Evolutionary conservation across 371 early-diverging fungal species (phyloP).

Genomic region (Lichtheimia ramosa): DNA sequence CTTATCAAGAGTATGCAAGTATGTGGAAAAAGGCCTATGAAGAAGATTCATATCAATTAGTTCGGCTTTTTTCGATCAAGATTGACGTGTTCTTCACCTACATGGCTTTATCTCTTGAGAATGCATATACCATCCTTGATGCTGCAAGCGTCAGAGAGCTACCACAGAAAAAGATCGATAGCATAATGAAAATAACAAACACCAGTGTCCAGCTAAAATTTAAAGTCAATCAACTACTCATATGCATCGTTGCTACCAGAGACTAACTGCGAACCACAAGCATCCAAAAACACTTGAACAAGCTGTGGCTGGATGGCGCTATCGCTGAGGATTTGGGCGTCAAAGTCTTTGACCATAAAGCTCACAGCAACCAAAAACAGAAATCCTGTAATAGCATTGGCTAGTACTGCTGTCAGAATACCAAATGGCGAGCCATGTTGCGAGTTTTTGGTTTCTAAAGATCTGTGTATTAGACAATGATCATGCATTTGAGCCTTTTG

Average conservation of each 20-base stretch:
- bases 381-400: slow-evolving; percentile 58
- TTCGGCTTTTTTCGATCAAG: too few relatives aligned
- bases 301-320: slow-evolving; percentile 52
- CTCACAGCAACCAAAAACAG: slow-evolving; percentile 55
- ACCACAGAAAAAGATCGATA: slow-evolving; percentile 60
- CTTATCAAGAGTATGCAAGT: slow-evolving; percentile 28
- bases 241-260: too few relatives aligned
- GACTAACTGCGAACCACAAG: slow-evolving; percentile 57
- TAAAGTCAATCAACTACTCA: too few relatives aligned
- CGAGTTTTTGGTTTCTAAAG: slow-evolving; percentile 64
- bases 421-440: slow-evolving; percentile 58
- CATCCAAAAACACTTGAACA: slow-evolving; percentile 64
- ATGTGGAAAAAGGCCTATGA: slow-evolving; percentile 41
- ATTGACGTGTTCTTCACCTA: too few relatives aligned
- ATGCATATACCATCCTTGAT: slow-evolving; percentile 78
- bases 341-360: slow-evolving; percentile 57
- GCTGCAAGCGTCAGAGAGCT: slow-evolving; percentile 54
- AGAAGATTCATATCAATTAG: too few relatives aligned
- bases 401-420: slow-evolving; percentile 60
- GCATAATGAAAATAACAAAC: slow-evolving; percentile 54
- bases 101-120: slow-evolving; percentile 72
- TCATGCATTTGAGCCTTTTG: background rate
- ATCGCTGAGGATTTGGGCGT: slow-evolving; percentile 40
- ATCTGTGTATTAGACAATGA: too few relatives aligned
- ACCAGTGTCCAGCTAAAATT: slow-evolving; percentile 56